Evolutionary conservation across 495 filamentous ascomycete species (phyloP).

Genomic region (Neurospora sp.): DNA sequence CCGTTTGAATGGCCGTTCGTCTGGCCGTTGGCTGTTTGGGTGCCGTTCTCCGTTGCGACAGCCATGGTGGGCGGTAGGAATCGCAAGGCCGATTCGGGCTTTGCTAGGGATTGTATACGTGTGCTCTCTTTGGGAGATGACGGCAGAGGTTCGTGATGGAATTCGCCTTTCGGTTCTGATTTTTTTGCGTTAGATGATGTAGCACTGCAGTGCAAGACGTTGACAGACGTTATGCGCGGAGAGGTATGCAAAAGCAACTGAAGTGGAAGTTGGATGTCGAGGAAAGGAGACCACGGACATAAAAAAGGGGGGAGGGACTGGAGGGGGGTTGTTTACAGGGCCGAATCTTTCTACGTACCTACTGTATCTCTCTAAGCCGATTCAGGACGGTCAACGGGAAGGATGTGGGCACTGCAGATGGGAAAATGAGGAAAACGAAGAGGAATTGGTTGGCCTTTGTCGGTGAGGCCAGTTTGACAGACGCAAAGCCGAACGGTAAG

Average conservation of each 20-base stretch:
- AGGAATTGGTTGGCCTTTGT: neutral
- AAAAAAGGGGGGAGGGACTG: neutral
- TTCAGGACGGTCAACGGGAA: neutral
- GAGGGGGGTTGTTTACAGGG: neutral
- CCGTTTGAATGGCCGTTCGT: conserved; percentile 16
- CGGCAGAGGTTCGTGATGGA: neutral
- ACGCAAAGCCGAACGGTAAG: neutral
- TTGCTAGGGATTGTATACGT: neutral
- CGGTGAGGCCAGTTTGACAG: neutral
- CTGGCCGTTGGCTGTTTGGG: neutral
- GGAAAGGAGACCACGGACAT: neutral
- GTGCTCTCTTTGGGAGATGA: neutral
- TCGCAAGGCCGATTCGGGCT: neutral
- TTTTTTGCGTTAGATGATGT: neutral
- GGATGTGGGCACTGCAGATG: neutral
- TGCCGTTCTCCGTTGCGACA: conserved; percentile 15
- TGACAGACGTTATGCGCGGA: neutral
- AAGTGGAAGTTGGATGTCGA: neutral
- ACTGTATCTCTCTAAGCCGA: neutral
- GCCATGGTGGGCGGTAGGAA: conserved; percentile 12
- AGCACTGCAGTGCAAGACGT: neutral
- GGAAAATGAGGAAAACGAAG: neutral
- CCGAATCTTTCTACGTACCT: neutral
- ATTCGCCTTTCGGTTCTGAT: neutral
- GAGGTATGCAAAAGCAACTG: neutral